Percentiles rank a stretch among this genome's conserved stretches.
Conservation (phyloP, 495 filamentous ascomycete genomes). For the Glutinoglossum americanum region DNA sequence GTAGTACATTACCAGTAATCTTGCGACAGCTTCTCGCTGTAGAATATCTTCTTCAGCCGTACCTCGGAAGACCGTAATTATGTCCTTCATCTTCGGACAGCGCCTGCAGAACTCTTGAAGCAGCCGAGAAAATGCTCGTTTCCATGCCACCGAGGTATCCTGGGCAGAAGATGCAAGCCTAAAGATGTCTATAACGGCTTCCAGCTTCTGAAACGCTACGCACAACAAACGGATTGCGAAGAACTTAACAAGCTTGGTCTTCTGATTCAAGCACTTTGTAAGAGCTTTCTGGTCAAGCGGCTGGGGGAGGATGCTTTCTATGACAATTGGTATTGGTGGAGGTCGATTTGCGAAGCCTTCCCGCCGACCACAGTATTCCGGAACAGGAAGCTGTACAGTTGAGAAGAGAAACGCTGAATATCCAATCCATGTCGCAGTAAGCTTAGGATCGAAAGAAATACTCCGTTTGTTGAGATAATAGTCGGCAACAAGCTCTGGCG, state of each 20-base stretch:
- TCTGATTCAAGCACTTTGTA: slow-evolving; percentile 54
- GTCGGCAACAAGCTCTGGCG: slow-evolving; percentile 64
- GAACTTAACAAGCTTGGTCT: slow-evolving; percentile 51
- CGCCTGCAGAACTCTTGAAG: slow-evolving; percentile 53
- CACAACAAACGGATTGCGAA: slow-evolving; percentile 62
- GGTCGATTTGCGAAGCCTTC: slow-evolving; percentile 34
- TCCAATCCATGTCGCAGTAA: slow-evolving; percentile 81
- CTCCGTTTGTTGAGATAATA: slow-evolving; percentile 62
- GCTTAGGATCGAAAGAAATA: slow-evolving; percentile 77
- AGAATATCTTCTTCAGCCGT: slow-evolving; percentile 44
- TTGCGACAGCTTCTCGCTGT: slow-evolving; percentile 55
- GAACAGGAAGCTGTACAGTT: slow-evolving; percentile 48
- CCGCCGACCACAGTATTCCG: slow-evolving; percentile 36
- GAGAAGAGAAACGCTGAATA: slow-evolving; percentile 76
- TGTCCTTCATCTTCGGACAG: slow-evolving; percentile 57
- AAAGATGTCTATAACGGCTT: slow-evolving; percentile 31
- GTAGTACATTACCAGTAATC: slow-evolving; percentile 59
- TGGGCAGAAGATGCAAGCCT: slow-evolving; percentile 23
- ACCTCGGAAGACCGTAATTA: slow-evolving; percentile 43
- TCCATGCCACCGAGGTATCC: slow-evolving; percentile 31
- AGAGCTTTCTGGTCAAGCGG: slow-evolving; percentile 58
- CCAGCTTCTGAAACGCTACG: slow-evolving; percentile 58
- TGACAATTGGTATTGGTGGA: slow-evolving; percentile 48
- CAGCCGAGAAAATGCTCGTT: slow-evolving; percentile 39
- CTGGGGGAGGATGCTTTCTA: slow-evolving; percentile 74